Base-by-base conservation (phyloP, 2,329 filamentous ascomycete genomes). In the Clonostachys byssicola region DNA sequence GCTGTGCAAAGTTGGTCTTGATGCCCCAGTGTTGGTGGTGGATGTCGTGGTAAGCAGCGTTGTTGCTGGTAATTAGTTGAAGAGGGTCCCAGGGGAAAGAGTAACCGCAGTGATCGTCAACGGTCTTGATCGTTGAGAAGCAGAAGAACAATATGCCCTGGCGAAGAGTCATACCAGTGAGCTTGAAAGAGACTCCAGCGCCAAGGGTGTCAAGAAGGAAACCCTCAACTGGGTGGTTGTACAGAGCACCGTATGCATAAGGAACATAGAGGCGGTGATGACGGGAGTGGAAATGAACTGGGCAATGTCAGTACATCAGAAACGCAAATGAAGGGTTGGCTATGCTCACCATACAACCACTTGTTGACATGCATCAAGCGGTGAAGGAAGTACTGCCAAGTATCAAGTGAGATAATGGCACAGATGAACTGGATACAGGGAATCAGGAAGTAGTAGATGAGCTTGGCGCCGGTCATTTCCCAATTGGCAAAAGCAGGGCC, bases 11-110 rank as follows among this genome's bases (percentile, higher is more conserved):
- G 70, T 95, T 95, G 54, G 86, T 88, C 79, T 97, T 99, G 77
- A 99, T 96, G 48, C 94, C 94, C 92, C 92, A 97, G 68, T 89
- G 95, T 70, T 99, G 94, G 71, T 99, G 94, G 69, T 99, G 94
- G 49, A 99, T 92, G 62, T 99, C 94, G 63, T 99, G 94, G 68
- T 97, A 99, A 35, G 85, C 86, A 23, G 94, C 92, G 57, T 97
- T 96, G 75, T 99, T 97, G 64, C 88, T 88, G 41, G 92, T 95
- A 51, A 97, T 77, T 62, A 87, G 85, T 75, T 96, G 92, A 46
- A 97, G 75, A 3, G 92, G 92, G 65, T 99, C 94, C 83, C 88
- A 97, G 2, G 94, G 94, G 51, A 99, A 85, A n/a, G 83, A 78
- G 63, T 97, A 99, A 54, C 94, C 94, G 67, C 92, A 96, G 72